phyloP scores from a whole-genome alignment of 2,329 filamentous ascomycete species.

The Calonectria honghensis region DNA sequence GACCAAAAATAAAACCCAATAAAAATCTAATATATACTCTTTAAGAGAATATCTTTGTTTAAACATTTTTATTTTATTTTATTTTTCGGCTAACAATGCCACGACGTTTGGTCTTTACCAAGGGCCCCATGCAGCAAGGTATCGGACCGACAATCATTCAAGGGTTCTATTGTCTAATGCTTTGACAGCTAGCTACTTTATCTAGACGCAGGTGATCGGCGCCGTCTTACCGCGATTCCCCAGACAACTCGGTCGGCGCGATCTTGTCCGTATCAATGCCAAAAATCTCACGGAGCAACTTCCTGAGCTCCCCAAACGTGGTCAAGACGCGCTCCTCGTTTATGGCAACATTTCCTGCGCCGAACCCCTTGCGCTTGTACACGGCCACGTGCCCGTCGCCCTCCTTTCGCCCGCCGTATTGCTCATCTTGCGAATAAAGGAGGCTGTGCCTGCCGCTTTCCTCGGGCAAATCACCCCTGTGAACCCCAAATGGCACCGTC shows the following conservation, averaged over 20 bases:
- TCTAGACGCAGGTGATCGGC: background rate
- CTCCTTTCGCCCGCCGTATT: background rate
- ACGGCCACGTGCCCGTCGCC: conserved; percentile 3
- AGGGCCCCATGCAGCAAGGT: no score
- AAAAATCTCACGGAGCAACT: conserved; percentile 13
- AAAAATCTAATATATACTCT: no score
- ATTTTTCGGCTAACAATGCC: no score
- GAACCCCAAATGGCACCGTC: background rate
- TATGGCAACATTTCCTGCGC: background rate
- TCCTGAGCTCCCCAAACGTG: conserved; percentile 26
- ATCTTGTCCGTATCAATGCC: conserved; percentile 25
- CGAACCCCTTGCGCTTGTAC: conserved; percentile 16
- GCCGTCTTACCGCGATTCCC: background rate
- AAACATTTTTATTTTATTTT: no score
- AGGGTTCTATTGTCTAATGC: no score
- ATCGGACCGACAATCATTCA: no score
- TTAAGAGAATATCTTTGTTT: no score
- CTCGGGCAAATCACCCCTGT: background rate
- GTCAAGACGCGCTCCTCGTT: conserved; percentile 6
- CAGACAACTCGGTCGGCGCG: background rate
- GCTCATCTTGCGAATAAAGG: conserved; percentile 4
- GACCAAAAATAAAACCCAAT: no score
- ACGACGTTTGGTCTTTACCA: no score
- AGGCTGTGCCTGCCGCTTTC: conserved; percentile 15
- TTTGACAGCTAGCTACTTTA: background rate